Conservation (phyloP, 495 filamentous ascomycete species). For the Geopyxis carbonaria region DNA sequence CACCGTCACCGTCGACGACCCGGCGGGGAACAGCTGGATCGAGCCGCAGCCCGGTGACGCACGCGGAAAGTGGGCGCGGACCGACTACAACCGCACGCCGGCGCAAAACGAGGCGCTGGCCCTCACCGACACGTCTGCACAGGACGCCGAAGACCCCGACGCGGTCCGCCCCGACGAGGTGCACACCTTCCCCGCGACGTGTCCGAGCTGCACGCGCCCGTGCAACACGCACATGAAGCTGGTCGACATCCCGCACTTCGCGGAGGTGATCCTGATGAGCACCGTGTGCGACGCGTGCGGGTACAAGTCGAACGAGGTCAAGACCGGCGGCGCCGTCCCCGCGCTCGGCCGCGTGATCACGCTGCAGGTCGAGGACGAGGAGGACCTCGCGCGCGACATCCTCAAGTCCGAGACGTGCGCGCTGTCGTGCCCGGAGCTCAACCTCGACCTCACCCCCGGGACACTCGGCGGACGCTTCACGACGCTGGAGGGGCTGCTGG, state of each 20-base stretch:
- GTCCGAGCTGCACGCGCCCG: conserved; percentile 69
- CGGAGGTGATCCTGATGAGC: conserved; percentile 80
- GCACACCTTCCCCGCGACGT: conserved; percentile 76
- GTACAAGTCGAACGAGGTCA: conserved; percentile 89
- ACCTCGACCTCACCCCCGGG: conserved; percentile 67
- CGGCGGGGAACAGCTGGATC: conserved; percentile 94
- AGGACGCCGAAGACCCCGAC: conserved; percentile 36
- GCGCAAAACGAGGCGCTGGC: conserved; percentile 74
- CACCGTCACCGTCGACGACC: conserved; percentile 68
- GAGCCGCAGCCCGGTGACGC: conserved; percentile 61
- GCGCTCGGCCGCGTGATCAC: conserved; percentile 71
- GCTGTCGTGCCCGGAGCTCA: conserved; percentile 67
- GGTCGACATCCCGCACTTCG: conserved; percentile 92
- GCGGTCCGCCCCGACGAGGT: conserved; percentile 78
- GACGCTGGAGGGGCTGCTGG: conserved; percentile 87
- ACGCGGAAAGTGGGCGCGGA: conserved; percentile 64
- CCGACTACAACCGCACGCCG: conserved; percentile 61
- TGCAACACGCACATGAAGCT: conserved; percentile 88
- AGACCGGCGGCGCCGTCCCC: conserved; percentile 86
- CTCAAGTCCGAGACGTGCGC: conserved; percentile 89
- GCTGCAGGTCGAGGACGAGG: conserved; percentile 49
- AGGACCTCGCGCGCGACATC: conserved; percentile 79
- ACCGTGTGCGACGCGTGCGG: conserved; percentile 78
- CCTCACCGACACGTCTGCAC: conserved; percentile 29
- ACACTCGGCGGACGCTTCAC: conserved; percentile 95